Percentiles rank a stretch among this genome's conserved stretches.
Conservation (phyloP, 441 rosid species). For the Populus trichocarpa region DNA sequence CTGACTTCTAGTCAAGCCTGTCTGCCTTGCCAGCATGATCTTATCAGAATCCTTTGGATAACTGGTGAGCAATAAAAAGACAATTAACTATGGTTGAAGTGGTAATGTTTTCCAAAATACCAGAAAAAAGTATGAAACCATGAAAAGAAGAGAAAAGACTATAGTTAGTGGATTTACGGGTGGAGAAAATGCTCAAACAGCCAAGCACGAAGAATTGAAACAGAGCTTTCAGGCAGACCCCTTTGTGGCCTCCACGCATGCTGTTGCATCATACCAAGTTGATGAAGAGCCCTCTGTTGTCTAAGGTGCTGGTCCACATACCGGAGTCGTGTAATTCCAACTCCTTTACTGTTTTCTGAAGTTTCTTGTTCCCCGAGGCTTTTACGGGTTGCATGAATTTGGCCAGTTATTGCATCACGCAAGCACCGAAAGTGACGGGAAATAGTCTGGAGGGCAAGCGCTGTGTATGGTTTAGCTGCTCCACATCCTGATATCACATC, state of each 20-base stretch:
- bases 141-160: constrained; percentile 2
- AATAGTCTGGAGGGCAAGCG: constrained; percentile 87
- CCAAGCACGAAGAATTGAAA: constrained; percentile 94
- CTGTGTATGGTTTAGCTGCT: constrained; percentile 93
- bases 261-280: constrained; percentile 87
- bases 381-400: constrained; percentile 55
- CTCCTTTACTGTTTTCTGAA: constrained; percentile 56
- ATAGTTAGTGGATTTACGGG: constrained; percentile 53
- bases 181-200: constrained; percentile 98
- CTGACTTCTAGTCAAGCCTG: constrained; percentile 97
- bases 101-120: background rate
- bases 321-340: constrained; percentile 73
- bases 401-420: constrained; percentile 72
- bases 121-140: background rate
- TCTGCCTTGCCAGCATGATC: constrained; percentile 92
- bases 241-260: constrained; percentile 97
- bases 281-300: constrained; percentile 87
- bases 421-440: constrained; percentile 93
- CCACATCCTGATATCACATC: constrained; percentile 84
- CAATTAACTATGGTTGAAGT: background rate
- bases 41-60: constrained; percentile 97
- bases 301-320: constrained; percentile 93
- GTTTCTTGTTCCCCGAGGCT: constrained; percentile 83
- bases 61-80: constrained; percentile 35
- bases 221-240: constrained; percentile 93